These are phyloP conservation scores for Acephala macrosclerotiorum DNA, from an alignment of 2,329 filamentous ascomycete species.

Conservation along the genomic window DNA sequence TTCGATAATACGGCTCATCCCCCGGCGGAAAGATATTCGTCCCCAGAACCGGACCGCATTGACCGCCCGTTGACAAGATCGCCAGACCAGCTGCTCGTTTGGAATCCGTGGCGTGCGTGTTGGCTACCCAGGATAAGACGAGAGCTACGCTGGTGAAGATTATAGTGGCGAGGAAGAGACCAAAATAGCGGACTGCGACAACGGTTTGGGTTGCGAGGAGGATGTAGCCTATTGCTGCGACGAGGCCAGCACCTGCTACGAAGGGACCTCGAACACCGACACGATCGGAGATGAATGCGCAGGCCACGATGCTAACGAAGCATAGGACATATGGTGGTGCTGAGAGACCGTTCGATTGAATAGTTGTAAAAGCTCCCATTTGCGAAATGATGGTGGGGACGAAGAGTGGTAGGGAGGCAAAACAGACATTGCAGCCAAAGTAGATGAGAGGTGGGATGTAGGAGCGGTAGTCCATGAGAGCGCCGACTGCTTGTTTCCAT, in stretches of 20 bases:
- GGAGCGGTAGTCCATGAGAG: slow-evolving; percentile 68
- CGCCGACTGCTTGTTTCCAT: slow-evolving; percentile 62
- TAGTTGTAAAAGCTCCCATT: slow-evolving; percentile 70
- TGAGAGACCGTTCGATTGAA: slow-evolving; percentile 75
- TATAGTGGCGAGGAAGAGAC: slow-evolving; percentile 80
- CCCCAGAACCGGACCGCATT: slow-evolving; percentile 48
- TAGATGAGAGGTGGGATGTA: slow-evolving; percentile 82
- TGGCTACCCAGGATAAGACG: slow-evolving; percentile 70
- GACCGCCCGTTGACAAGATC: slow-evolving; percentile 74
- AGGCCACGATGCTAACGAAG: slow-evolving; percentile 73
- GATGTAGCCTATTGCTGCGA: slow-evolving; percentile 65
- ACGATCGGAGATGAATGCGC: slow-evolving; percentile 74
- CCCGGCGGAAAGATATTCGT: slow-evolving; percentile 56
- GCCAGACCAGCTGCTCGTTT: slow-evolving; percentile 78
- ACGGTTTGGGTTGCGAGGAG: slow-evolving; percentile 62
- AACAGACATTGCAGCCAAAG: slow-evolving; percentile 85
- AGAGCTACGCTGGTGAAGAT: slow-evolving; percentile 63
- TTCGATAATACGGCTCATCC: slow-evolving; percentile 53
- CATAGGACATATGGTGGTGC: slow-evolving; percentile 81
- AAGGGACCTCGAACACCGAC: slow-evolving; percentile 66
- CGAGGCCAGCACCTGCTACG: slow-evolving; percentile 70
- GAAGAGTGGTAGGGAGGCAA: slow-evolving; percentile 85
- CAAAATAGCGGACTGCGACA: slow-evolving; percentile 68
- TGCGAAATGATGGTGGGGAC: slow-evolving; percentile 78
- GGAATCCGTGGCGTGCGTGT: slow-evolving; percentile 75